Evolutionary conservation across 306 rosid species (phyloP), one percentile per base, ranked within the genome.

Genomic region (Senna tora): DNA sequence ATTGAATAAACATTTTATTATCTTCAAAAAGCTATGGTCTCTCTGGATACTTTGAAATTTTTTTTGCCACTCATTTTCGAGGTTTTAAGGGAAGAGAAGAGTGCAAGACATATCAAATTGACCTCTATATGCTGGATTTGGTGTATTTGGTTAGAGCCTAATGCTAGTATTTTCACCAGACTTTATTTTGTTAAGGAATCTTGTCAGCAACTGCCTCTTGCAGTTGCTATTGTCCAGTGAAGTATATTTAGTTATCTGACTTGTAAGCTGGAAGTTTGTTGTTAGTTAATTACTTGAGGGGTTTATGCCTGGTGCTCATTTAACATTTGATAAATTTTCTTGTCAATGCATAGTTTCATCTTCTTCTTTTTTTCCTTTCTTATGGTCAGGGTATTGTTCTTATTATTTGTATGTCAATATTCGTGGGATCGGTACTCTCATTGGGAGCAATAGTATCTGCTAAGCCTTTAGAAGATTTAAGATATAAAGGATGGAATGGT

Each of bases 361-460:
- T 1, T 25, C 3, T 25, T 25, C 3, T 74, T 65, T 38, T 43
- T 66, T n/a, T n/a, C 28, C 52, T 65, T 46, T 60, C 71, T 55
- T 56, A 77, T 65, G 65, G 70, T 22, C 96, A 95, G 99, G 96
- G 97, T 71, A 85, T 89, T 74, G 77, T 85, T 77, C 96, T 95
- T 74, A 74, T 87, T 69, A 62, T 89, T 69, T 88, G 87, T 66
- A 77, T 86, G 83, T 70, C 83, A 32, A 47, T 95, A 71, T 95
- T 91, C 79, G 60, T 81, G 75, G 97, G 90, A 82, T 89, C 96
- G 65, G 89, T 95, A 28, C 80, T 95, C 59, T 91, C 99, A 34
- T 90, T 95, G 55, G 99, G 97, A 38, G 86, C 85, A 5, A 89
- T 95, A 58, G 96, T 91, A 83, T 89, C 97, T 52, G 93, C 91